Base-by-base conservation (phyloP, 2,329 filamentous ascomycete species). In the Nigrospora sphaerica region DNA sequence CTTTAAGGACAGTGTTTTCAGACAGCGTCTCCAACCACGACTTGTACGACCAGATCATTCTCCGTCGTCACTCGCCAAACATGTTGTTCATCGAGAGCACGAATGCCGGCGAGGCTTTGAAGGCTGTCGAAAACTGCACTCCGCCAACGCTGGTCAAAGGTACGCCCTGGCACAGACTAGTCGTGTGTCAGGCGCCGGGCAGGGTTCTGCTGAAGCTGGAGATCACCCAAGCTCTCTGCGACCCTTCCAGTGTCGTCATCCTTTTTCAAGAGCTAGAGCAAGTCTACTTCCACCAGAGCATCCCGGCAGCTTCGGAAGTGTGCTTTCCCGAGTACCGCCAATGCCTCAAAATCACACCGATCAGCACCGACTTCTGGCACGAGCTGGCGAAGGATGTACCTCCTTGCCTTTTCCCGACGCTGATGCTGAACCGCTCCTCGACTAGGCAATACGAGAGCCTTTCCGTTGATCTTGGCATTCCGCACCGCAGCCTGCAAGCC, bases 41-140 rank as follows among this genome's bases (percentile, higher is more conserved):
- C 0, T 58, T 78, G 0, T 78, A 72, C 47, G 73, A 78, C 47
- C 72, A 71, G 52, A 64, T 78, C 12, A 60, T 79, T 6, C 57
- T 79, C 2, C 66, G 66, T 10, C 68, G 65, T 40, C 64, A 67
- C 14, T 76, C 73, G 0, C 73, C 75, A 0, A 68, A 64, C 33
- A 77, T 78, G 69, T 61, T 78, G 5, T 78, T 78, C 45, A 68
- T 79, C 39, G 75, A 78, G 44, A 68, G 69, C 2, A 62, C 61
- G 0, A 54, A 66, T 41, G 48, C 65, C 46, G 57, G 70, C 53
- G 56, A 73, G 53, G 57, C 67, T 46, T 51, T 68, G 50, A 49
- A 62, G 45, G 52, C 69, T 14, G 62, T 73, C 39, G 62, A 63
- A 46, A 68, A 64, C 11, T 57, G 77, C 1, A 72, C 74, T 0